Conservation (phyloP, 1,284 basidiomycete species). For the Boletus calvinii region DNA sequence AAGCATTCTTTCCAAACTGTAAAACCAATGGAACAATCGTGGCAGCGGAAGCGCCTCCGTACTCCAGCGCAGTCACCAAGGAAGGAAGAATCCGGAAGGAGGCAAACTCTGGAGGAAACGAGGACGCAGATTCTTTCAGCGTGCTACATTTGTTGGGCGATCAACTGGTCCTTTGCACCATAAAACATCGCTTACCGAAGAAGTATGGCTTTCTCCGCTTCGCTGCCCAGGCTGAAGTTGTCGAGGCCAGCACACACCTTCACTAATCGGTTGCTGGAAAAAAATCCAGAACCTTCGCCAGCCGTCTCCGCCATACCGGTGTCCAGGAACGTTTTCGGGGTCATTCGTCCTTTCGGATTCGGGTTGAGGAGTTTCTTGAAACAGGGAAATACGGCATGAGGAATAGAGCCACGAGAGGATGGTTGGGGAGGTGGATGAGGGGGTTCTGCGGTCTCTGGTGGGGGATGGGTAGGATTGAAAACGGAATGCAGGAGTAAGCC, state of each 20-base stretch:
- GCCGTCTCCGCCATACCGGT: conserved; percentile 70
- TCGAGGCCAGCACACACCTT: conserved; percentile 86
- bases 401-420: conserved; percentile 78
- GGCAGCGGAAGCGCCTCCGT: conserved; percentile 78
- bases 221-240: conserved; percentile 81
- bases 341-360: conserved; percentile 77
- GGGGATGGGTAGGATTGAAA: conserved; percentile 80
- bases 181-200: conserved; percentile 50
- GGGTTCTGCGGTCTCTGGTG: conserved; percentile 65
- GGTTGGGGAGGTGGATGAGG: conserved; percentile 73
- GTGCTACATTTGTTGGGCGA: conserved; percentile 43
- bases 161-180: not conserved
- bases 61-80: conserved; percentile 80
- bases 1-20: conserved; percentile 72
- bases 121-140: conserved; percentile 75
- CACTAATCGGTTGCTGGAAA: conserved; percentile 80
- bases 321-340: conserved; percentile 76
- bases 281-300: conserved; percentile 71
- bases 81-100: conserved; percentile 87
- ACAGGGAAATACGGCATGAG: conserved; percentile 70
- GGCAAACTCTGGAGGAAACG: conserved; percentile 87
- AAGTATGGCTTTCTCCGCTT: conserved; percentile 78
- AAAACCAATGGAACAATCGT: conserved; percentile 82
- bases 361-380: conserved; percentile 91
- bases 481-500: conserved; percentile 82